A percentile compares a stretch with the other conserved stretches of the same genome.
These are phyloP conservation scores for Vitellaria paradoxa DNA, from an alignment of 179 eudicot genomes.

Conservation along the genomic window DNA sequence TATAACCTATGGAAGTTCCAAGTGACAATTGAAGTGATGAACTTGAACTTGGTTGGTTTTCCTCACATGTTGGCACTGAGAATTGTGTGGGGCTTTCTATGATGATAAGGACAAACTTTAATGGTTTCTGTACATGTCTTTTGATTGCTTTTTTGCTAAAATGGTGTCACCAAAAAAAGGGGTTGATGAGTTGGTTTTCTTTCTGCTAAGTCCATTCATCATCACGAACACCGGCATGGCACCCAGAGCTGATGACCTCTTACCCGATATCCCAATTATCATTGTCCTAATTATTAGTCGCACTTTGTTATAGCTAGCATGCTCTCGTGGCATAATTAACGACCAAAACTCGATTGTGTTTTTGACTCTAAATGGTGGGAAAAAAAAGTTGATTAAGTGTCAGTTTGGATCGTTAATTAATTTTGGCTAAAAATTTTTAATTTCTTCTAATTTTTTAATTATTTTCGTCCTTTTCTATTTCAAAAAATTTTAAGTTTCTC, in stretches of 20 bases:
- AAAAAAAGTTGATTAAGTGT: not conserved
- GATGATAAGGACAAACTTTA: not conserved
- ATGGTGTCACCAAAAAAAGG: not conserved
- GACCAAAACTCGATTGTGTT: not conserved
- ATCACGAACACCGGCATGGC: not conserved
- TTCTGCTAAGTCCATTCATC: not conserved
- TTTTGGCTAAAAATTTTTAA: not conserved
- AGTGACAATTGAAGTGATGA: not conserved
- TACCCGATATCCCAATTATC: not conserved
- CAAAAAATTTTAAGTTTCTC: no score
- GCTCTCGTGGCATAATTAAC: not conserved
- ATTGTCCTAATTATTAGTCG: not conserved
- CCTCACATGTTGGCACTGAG: slow-evolving; percentile 9
- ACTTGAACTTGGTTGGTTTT: not conserved
- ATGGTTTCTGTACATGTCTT: not conserved
- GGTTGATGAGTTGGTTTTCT: not conserved
- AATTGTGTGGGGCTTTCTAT: not conserved
- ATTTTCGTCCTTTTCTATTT: no score
- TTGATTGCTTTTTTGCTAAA: not conserved
- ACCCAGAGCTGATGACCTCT: not conserved
- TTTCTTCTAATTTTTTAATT: no score
- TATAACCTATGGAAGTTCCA: no score
- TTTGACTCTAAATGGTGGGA: slow-evolving; percentile 5
- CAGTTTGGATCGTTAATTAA: not conserved
- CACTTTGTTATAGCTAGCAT: not conserved